Conservation (phyloP, 2,329 filamentous ascomycete genomes). For the Arthrobotrys sphaeroides region DNA sequence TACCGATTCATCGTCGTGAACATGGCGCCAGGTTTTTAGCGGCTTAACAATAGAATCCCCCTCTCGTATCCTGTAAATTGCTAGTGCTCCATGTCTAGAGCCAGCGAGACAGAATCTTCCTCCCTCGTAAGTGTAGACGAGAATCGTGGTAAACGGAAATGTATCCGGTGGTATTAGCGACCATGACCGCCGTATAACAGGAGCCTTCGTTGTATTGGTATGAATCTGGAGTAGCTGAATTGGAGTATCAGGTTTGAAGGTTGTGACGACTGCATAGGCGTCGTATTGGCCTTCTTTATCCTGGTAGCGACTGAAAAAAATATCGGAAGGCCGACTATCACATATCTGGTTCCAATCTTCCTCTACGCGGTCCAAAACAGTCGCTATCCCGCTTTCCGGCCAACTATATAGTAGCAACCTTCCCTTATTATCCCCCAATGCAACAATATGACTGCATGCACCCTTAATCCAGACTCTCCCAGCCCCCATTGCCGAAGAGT, state of each 20-base stretch:
- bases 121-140: neutral
- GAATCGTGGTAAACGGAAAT: conserved; percentile 38
- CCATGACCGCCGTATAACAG: neutral
- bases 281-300: neutral
- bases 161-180: conserved; percentile 32
- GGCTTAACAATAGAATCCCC: neutral
- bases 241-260: conserved; percentile 24
- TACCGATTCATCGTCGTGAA: conserved; percentile 56
- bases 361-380: neutral
- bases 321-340: conserved; percentile 36
- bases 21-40: conserved; percentile 35
- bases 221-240: conserved; percentile 20
- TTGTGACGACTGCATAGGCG: conserved; percentile 39
- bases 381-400: neutral
- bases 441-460: neutral
- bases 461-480: neutral
- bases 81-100: conserved; percentile 42
- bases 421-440: conserved; percentile 36
- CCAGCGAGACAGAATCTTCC: conserved; percentile 25
- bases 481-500: conserved; percentile 26
- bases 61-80: conserved; percentile 19
- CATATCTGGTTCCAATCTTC: conserved; percentile 35
- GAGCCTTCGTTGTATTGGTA: neutral
- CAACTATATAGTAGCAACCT: neutral
- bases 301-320: conserved; percentile 13